Evolutionary conservation across 2,329 filamentous ascomycete genomes (phyloP), one percentile per base, ranked within the genome.

Genomic region (Epichloe uncinata): DNA sequence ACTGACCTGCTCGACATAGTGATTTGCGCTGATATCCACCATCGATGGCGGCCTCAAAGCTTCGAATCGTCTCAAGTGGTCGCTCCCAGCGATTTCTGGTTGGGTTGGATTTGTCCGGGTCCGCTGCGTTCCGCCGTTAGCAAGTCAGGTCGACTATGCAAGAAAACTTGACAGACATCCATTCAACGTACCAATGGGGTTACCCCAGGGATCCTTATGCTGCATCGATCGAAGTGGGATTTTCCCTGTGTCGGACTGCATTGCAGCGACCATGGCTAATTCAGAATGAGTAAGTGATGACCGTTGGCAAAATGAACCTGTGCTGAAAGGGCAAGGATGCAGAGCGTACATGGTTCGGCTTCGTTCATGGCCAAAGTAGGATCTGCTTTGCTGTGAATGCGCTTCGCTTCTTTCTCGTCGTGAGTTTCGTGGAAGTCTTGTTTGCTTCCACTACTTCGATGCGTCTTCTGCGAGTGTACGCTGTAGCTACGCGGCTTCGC

Each of bases 21-120:
- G 79, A 81, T 61, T 82, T 81, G 55, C 87, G 78, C 55, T 73
- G 82, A 68, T 93, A 93, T 47, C 80, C 82, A 54, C 85, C 84
- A 62, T 97, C 88, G 61, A 97, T 95, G 50, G 89, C 89, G 37
- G 85, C 87, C 67, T 98, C 90, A 57, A 98, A 98, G 43, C 87
- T 85, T 61, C 90, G 82, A 61, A 98, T 97, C 0, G 93, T 98
- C 61, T 97, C 93, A 48, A 98, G 74, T 46, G 93, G 93, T 53
- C 93, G 83, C 69, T 98, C 93, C 77, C 90, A 85, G 62, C 91
- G 82, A 61, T 82, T 86, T 60, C 93, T 82, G 16, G 93, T 97
- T 30, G 93, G 93, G 66, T 98, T 98, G 43, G 91, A 95, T 59
- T 84, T 78, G 69, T 98, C 93, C 42, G 93, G 93, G 51, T 98